Evolutionary conservation across 495 filamentous ascomycete genomes (phyloP), one percentile per base, ranked within the genome.

Genomic region (Cercophora newfieldiana): DNA sequence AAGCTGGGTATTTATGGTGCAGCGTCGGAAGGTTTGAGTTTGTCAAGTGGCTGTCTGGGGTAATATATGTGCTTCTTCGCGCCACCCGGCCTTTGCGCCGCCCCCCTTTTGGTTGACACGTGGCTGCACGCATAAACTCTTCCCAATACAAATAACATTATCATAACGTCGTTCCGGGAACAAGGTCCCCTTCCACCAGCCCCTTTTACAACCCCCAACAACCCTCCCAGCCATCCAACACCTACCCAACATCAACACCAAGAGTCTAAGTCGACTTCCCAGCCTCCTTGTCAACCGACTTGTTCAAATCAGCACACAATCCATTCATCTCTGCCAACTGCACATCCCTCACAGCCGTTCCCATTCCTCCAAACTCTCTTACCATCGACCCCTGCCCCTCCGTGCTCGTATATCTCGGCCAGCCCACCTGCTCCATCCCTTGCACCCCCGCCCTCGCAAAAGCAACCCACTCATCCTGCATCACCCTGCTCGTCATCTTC

Each of bases 381-480:
- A 44, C 37, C 12, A 44, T 14, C 37, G 37, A 44, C 10, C 37
- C 37, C 12, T 5, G 37, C 3, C 4, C 37, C 4, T 14, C 37
- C 37, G 2, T 16, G 10, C 37, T 16, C 3, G 37, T 44, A 44
- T 28, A 57, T 25, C 54, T 28, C 7, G 64, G 64, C 68, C 21
- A 69, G 37, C 56, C 57, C 16, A 65, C 28, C 29, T 30, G 56
- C 61, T 14, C 50, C 31, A 68, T 22, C 30, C 64, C 67, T 19
- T 44, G 7, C n/a, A 6, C 29, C 14, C 67, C 65, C 26, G 67
- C 63, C 4, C 19, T 24, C 5, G 73, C 77, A 66, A 86, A 86
- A 7, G 75, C 74, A 8, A 70, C 77, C 82, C 80, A 82, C 4
- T 76, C 77, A 18, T 63, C 65, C 59, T 76, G 76, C 77, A 82